Conservation (phyloP, 2,329 filamentous ascomycete genomes). For the Colletotrichum echinochloae region DNA sequence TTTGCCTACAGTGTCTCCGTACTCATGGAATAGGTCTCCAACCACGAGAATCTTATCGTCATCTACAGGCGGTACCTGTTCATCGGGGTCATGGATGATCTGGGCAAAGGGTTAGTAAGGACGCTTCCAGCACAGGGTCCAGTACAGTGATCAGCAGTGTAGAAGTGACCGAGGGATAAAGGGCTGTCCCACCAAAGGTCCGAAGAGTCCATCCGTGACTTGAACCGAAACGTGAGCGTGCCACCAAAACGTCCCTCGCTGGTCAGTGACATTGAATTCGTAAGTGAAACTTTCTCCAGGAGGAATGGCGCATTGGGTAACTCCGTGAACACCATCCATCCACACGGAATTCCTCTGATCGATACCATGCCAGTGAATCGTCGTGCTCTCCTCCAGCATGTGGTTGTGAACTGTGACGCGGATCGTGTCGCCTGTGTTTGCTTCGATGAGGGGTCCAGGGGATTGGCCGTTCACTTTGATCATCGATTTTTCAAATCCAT, state of each 20-base stretch:
- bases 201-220: conserved; percentile 40
- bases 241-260: conserved; percentile 73
- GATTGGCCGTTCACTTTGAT: conserved; percentile 75
- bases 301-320: conserved; percentile 71
- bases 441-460: conserved; percentile 73
- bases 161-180: not conserved
- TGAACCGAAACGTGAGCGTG: conserved; percentile 61
- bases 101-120: conserved; percentile 35
- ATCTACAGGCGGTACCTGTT: conserved; percentile 47
- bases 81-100: conserved; percentile 52
- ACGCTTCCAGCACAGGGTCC: not conserved
- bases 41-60: conserved; percentile 55
- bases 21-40: conserved; percentile 54
- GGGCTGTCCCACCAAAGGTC: conserved; percentile 33
- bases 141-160: conserved; percentile 8
- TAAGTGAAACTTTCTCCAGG: conserved; percentile 66
- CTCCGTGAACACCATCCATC: conserved; percentile 74
- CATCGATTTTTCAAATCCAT: conserved; percentile 64
- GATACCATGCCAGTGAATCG: conserved; percentile 77
- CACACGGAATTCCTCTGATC: conserved; percentile 72
- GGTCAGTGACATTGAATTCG: conserved; percentile 68
- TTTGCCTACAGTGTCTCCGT: conserved; percentile 48
- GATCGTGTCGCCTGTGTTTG: conserved; percentile 57
- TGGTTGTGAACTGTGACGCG: conserved; percentile 55
- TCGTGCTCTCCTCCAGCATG: conserved; percentile 56